Evolutionary conservation across 768 basidiomycete genomes (phyloP), one percentile per base, ranked within the genome.

Genomic region (Suillus brevipes): DNA sequence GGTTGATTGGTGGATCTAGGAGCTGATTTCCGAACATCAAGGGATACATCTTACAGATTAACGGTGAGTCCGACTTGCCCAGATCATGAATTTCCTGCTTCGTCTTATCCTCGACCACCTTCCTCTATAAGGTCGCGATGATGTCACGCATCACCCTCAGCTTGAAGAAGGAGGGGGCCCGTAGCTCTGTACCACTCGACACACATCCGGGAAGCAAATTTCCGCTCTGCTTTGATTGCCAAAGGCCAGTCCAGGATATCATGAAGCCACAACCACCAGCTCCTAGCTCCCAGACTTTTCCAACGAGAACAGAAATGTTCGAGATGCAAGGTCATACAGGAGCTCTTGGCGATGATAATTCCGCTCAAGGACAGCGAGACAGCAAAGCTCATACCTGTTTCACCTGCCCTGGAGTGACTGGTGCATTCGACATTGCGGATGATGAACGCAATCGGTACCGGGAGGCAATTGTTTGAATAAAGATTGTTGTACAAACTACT

Each of bases 61-160:
- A 42, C 38, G 8, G 58, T 59, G 18, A 59, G 58, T 59, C 18
- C 23, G 2, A n/a, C 38, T 37, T 58, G 25, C 1, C 16, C 37
- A 28, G 4, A 28, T 59, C 9, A 42, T 28, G 57, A 20, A 20
- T 9, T 43, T 57, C 34, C 45, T 45, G 64, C 34, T 50, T 61
- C 49, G 31, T 20, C 47, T 13, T 36, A 62, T 43, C 49, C 31
- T 55, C 31, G 53, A 25, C 25, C 25, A 18, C 5, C 6, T 40
- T 28, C 16, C 31, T 13, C 63, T 23, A 71, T 34, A 70, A 83
- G 75, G 85, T 89, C 13, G 80, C 85, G 0, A 89, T 89, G 85
- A 87, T 89, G 82, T 88, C 87, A 4, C 82, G 89, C 16, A 89
- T 89, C 59, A 88, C 88, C 0, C 80, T 89, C 37, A 85, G 83